phyloP scores from a whole-genome alignment of 352 stramenopile species.

The Pythium volutum region DNA sequence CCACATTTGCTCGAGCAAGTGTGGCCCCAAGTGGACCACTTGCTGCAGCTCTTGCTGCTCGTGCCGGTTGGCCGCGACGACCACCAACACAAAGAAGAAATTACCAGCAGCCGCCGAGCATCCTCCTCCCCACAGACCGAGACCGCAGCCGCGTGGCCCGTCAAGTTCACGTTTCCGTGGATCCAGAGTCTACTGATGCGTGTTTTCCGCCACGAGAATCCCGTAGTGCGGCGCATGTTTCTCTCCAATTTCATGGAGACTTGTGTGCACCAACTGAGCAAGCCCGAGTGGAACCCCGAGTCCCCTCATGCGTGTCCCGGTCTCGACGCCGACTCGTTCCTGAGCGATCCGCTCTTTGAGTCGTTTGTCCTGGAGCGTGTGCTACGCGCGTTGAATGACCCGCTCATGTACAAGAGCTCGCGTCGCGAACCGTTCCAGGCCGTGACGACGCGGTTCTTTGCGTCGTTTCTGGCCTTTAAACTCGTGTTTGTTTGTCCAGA shows the following conservation, averaged over 20 bases:
- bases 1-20: conserved; percentile 82
- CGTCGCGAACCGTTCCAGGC: conserved; percentile 24
- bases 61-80: not conserved
- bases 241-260: conserved; percentile 63
- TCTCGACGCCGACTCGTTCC: conserved; percentile 30
- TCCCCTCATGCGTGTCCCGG: not conserved
- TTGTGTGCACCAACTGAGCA: conserved; percentile 17
- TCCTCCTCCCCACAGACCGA: not conserved
- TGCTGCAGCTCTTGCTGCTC: conserved; percentile 35
- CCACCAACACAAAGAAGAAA: not conserved
- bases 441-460: conserved; percentile 25
- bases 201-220: conserved; percentile 76
- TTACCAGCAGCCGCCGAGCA: no score
- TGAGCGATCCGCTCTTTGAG: conserved; percentile 39
- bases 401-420: conserved; percentile 69
- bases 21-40: conserved; percentile 62
- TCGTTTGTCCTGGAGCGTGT: conserved; percentile 53
- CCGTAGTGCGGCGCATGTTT: conserved; percentile 69
- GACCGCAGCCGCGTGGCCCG: conserved; percentile 32
- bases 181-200: conserved; percentile 66
- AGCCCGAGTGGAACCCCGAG: conserved; percentile 5
- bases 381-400: conserved; percentile 60
- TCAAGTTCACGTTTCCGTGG: conserved; percentile 74
- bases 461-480: conserved; percentile 17
- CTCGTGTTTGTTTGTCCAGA: conserved; percentile 3